Percentiles rank a stretch among this genome's conserved stretches.
These are phyloP conservation scores for Podaxis sp. DNA, from an alignment of 768 basidiomycete species.

Conservation along the genomic window DNA sequence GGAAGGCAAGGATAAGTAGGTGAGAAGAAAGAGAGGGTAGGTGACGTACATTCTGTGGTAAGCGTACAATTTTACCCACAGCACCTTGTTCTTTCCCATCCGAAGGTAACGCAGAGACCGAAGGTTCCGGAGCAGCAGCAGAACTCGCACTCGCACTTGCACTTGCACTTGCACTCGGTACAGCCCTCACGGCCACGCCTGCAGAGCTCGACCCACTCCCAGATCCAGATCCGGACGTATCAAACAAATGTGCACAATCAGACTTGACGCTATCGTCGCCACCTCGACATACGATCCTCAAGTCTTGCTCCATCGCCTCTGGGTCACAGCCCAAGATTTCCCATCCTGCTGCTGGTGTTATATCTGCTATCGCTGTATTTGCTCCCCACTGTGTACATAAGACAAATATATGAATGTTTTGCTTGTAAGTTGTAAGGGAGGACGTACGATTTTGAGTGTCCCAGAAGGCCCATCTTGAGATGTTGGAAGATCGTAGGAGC, in stretches of 20 bases:
- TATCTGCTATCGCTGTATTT: slow-evolving; percentile 35
- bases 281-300: slow-evolving; percentile 45
- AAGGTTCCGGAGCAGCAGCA: slow-evolving; percentile 36
- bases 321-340: slow-evolving; percentile 45
- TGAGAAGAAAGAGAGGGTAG: not conserved
- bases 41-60: slow-evolving; percentile 47
- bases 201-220: slow-evolving; percentile 15
- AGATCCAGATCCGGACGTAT: slow-evolving; percentile 23
- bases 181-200: not conserved
- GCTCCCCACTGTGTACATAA: slow-evolving; percentile 33
- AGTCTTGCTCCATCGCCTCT: slow-evolving; percentile 38
- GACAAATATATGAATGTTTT: not conserved
- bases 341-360: slow-evolving; percentile 53
- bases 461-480: slow-evolving; percentile 32
- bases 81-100: slow-evolving; percentile 21
- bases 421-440: not conserved
- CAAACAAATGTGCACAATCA: slow-evolving; percentile 12
- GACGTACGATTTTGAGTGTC: slow-evolving; percentile 37
- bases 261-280: slow-evolving; percentile 1
- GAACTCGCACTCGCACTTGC: slow-evolving; percentile 25
- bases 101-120: not conserved
- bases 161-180: slow-evolving; percentile 23
- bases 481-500: slow-evolving; percentile 36
- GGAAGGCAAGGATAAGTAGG: not conserved
- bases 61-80: slow-evolving; percentile 41